A percentile compares a stretch with the other conserved stretches of the same genome.
Conservation (phyloP, 257 asterid species). For the Petrea volubilis region DNA sequence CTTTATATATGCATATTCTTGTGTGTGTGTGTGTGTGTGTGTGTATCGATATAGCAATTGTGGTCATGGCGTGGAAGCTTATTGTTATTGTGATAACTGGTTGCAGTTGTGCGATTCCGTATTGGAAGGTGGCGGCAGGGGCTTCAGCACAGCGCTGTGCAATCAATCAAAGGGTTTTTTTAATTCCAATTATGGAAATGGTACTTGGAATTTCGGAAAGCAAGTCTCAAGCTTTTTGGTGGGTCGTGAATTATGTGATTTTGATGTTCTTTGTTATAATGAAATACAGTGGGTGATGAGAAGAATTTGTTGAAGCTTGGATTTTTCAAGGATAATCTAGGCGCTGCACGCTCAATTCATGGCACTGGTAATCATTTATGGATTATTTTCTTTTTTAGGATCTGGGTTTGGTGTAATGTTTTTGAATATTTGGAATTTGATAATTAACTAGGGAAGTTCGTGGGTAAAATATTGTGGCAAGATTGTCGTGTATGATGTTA, state of each 20-base stretch:
- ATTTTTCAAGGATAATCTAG: slow-evolving; percentile 9
- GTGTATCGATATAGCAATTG: not conserved
- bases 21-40: not conserved
- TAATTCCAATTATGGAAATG: slow-evolving; percentile 40
- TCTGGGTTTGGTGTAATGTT: not conserved
- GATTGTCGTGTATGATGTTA: slow-evolving; percentile 1
- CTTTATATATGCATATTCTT: not conserved
- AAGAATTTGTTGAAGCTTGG: slow-evolving; percentile 33
- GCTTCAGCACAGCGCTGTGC: slow-evolving; percentile 39
- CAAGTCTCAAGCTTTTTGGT: not conserved
- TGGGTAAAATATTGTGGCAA: not conserved
- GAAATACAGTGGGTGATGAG: slow-evolving; percentile 33
- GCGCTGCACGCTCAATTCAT: slow-evolving; percentile 60
- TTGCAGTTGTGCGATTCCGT: slow-evolving; percentile 47
- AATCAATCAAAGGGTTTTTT: slow-evolving; percentile 39
- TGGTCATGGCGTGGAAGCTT: not conserved
- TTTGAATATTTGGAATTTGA: not conserved
- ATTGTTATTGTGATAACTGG: not conserved
- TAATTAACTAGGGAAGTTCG: not conserved
- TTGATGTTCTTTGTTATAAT: slow-evolving; percentile 9
- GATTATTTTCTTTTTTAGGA: not conserved
- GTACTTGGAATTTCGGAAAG: slow-evolving; percentile 33
- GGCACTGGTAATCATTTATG: slow-evolving; percentile 55
- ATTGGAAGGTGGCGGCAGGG: slow-evolving; percentile 39
- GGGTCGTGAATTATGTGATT: not conserved